Percentiles rank a stretch among this genome's conserved stretches.
Conservation (phyloP, 2,329 filamentous ascomycete species). For the Microdochium nivale region DNA sequence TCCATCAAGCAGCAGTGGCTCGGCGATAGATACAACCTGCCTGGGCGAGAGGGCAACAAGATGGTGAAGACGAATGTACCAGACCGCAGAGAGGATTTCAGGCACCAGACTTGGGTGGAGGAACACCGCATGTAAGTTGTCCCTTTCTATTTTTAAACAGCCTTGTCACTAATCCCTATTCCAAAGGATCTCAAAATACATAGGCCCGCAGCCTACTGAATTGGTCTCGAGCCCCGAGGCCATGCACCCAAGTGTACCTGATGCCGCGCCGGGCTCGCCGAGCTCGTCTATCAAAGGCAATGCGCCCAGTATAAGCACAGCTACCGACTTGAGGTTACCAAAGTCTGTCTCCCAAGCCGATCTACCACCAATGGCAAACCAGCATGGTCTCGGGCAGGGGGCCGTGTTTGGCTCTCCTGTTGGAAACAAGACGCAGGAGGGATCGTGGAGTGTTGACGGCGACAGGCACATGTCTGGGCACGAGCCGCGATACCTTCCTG, state of each 20-base stretch:
- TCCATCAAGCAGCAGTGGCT: slow-evolving; percentile 88
- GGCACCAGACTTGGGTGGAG: slow-evolving; percentile 76
- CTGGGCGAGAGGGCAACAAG: slow-evolving; percentile 77
- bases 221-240: slow-evolving; percentile 3
- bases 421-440: background rate
- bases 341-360: background rate
- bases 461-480: slow-evolving; percentile 40
- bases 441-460: background rate
- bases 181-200: slow-evolving; percentile 16
- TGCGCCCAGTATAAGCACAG: slow-evolving; percentile 12
- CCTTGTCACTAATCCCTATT: background rate
- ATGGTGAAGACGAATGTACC: slow-evolving; percentile 97
- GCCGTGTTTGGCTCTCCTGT: slow-evolving; percentile 8
- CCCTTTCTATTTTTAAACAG: background rate
- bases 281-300: slow-evolving; percentile 22
- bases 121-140: slow-evolving; percentile 72
- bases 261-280: slow-evolving; percentile 14
- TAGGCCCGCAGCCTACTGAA: slow-evolving; percentile 12
- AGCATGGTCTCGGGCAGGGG: background rate
- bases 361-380: background rate
- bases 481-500: slow-evolving; percentile 65
- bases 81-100: slow-evolving; percentile 81
- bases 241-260: slow-evolving; percentile 8
- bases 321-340: slow-evolving; percentile 6
- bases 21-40: slow-evolving; percentile 66